Evolutionary conservation across 2,329 filamentous ascomycete species (phyloP), one percentile per base, ranked within the genome.

Genomic region (Drechmeria coniospora): DNA sequence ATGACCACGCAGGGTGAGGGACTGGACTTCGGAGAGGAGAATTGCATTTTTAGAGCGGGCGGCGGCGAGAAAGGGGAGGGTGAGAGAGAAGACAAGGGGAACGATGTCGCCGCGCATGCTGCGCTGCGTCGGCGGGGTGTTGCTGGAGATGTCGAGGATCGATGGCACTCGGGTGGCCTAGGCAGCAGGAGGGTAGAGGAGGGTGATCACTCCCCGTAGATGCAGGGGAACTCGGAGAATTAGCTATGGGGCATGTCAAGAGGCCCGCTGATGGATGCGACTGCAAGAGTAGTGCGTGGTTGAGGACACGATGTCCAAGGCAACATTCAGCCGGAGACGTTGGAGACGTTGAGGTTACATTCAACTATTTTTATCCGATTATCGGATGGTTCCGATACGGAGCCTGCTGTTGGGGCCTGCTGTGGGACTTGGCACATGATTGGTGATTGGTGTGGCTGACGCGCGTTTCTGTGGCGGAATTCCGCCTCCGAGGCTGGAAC

Each of bases 1-100:
- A 34, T 65, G 64, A 38, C 67, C 64, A 33, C 73, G 76, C 9
- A 94, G 68, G 6, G 86, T 94, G 22, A 95, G 68, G 26, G 77
- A 65, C 39, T 81, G 69, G 30, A 95, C 78, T 3, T 62, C 43
- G 15, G 65, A 70, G 40, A 72, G 61, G 32, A 67, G 62, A 44
- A 72, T 64, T 32, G 66, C 66, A 42, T 68, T 54, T 21, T 55
- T 58, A 32, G 64, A 57, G 6, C 47, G 44, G 4, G 41, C 34
- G 15, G 47, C 36, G 25, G 42, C 20, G 27, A 48, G 39, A 27
- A 39, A 24, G 11, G 45, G 42, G 21, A 50, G 36, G 29, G 36
- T 14, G 33, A 49, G 29, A 28, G 39, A 8, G 28, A 39, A 25
- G 28, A 37, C 26, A 13, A 39, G 29, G 26, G 35, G 23, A 23